A percentile compares a stretch with the other conserved stretches of the same genome.
Evolutionary conservation across 352 stramenopile genomes (phyloP).

Genomic region (Phytopythium aichiense): DNA sequence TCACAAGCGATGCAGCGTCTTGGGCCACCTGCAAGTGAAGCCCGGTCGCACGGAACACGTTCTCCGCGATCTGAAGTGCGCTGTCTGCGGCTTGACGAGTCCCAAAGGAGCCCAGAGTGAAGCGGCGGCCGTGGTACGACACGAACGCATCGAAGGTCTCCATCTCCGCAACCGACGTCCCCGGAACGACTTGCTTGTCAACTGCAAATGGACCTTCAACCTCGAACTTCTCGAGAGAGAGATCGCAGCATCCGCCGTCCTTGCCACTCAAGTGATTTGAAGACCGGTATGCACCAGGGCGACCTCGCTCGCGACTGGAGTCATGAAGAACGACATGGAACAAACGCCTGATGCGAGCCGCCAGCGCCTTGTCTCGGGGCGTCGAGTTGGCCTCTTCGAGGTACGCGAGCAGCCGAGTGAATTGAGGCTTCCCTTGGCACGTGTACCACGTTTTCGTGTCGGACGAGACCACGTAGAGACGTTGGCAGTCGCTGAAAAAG

Average conservation of each 20-base stretch:
- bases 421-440: conserved; percentile 17
- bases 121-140: conserved; percentile 41
- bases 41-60: conserved; percentile 23
- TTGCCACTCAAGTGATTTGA: background rate
- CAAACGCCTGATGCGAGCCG: conserved; percentile 24
- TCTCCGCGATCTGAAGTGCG: conserved; percentile 33
- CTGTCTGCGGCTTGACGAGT: conserved; percentile 42
- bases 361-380: conserved; percentile 24
- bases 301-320: background rate
- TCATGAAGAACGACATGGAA: conserved; percentile 40
- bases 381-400: conserved; percentile 33
- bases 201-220: conserved; percentile 37
- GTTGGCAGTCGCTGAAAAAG: conserved; percentile 52
- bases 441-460: conserved; percentile 42
- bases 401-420: conserved; percentile 45
- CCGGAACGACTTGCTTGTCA: conserved; percentile 36
- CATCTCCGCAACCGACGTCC: conserved; percentile 35
- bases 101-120: conserved; percentile 45
- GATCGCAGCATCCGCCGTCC: conserved; percentile 28
- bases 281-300: background rate
- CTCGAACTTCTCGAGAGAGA: conserved; percentile 30
- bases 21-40: conserved; percentile 24
- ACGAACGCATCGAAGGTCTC: conserved; percentile 47
- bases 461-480: conserved; percentile 48
- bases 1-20: conserved; percentile 18